Conservation (phyloP, 257 asterid species). For the Leonotis leonurus region DNA sequence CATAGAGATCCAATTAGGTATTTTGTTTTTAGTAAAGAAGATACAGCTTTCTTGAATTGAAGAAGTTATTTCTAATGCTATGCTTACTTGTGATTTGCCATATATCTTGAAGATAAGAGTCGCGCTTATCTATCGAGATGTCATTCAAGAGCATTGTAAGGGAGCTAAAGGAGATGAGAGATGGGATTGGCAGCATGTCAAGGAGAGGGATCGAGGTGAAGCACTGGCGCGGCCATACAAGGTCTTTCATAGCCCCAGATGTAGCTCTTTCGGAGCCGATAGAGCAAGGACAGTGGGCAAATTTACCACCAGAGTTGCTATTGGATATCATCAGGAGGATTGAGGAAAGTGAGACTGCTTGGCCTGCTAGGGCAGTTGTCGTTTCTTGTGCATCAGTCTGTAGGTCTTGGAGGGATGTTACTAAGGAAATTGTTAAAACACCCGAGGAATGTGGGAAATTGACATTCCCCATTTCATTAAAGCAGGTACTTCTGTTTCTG, state of each 20-base stretch:
- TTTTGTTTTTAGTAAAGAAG: background rate
- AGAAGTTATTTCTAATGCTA: background rate
- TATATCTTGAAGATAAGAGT: conserved; percentile 9
- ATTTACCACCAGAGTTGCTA: conserved; percentile 81
- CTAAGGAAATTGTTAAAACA: conserved; percentile 89
- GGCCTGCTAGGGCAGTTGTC: conserved; percentile 86
- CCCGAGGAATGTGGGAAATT: conserved; percentile 93
- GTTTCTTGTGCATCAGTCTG: conserved; percentile 91
- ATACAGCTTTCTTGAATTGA: background rate
- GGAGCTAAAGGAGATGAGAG: conserved; percentile 72
- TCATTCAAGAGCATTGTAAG: conserved; percentile 75
- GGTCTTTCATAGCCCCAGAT: conserved; percentile 69
- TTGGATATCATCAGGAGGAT: conserved; percentile 76
- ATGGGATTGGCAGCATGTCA: conserved; percentile 74
- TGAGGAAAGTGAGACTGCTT: conserved; percentile 82
- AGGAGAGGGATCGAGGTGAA: conserved; percentile 51
- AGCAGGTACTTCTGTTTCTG: conserved; percentile 49
- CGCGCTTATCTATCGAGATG: conserved; percentile 36
- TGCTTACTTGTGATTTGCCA: background rate
- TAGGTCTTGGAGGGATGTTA: conserved; percentile 85
- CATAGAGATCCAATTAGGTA: background rate
- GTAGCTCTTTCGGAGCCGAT: conserved; percentile 42
- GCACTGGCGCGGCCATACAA: conserved; percentile 61
- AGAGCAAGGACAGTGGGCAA: conserved; percentile 91
- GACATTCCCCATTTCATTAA: conserved; percentile 87